A percentile compares a stretch with the other conserved stretches of the same genome.
phyloP scores from a whole-genome alignment of 495 filamentous ascomycete genomes.

The Aspergillus leporis region DNA sequence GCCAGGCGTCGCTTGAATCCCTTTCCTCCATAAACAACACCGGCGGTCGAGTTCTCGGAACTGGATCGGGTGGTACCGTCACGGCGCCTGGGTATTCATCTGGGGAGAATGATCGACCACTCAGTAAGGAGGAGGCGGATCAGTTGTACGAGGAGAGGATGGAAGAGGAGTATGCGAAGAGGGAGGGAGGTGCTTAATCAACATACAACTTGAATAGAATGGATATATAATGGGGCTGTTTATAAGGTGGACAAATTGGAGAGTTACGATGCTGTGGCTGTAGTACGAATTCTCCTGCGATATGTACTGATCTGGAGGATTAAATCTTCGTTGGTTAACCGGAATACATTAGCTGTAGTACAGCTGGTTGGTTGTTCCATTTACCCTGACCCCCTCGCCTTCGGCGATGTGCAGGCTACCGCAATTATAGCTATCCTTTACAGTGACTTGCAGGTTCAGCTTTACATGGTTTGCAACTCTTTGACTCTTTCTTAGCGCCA shows the following conservation, averaged over 20 bases:
- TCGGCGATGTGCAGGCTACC: too few species aligned
- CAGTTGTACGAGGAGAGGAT: slow-evolving; percentile 68
- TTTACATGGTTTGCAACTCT: too few species aligned
- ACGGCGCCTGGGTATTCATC: background rate
- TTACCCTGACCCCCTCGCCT: too few species aligned
- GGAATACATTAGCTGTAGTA: too few species aligned
- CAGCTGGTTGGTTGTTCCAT: too few species aligned
- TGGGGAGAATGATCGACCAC: slow-evolving; percentile 18
- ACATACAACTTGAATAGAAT: slow-evolving; percentile 34
- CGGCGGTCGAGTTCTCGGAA: background rate
- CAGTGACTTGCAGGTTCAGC: too few species aligned
- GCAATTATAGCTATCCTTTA: too few species aligned
- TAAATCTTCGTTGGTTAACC: too few species aligned
- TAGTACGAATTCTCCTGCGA: too few species aligned
- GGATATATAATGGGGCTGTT: background rate
- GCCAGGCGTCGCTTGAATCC: background rate
- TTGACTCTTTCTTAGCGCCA: too few species aligned
- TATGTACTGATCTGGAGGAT: too few species aligned
- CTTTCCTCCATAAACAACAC: background rate
- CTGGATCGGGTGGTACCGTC: background rate
- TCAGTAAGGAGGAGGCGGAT: slow-evolving; percentile 58
- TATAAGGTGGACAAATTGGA: too few species aligned
- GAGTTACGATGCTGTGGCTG: background rate
- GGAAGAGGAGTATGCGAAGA: slow-evolving; percentile 78
- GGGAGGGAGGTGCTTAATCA: slow-evolving; percentile 70